phyloP scores from a whole-genome alignment of 257 asterid genomes.

The Solanum neorickii region DNA sequence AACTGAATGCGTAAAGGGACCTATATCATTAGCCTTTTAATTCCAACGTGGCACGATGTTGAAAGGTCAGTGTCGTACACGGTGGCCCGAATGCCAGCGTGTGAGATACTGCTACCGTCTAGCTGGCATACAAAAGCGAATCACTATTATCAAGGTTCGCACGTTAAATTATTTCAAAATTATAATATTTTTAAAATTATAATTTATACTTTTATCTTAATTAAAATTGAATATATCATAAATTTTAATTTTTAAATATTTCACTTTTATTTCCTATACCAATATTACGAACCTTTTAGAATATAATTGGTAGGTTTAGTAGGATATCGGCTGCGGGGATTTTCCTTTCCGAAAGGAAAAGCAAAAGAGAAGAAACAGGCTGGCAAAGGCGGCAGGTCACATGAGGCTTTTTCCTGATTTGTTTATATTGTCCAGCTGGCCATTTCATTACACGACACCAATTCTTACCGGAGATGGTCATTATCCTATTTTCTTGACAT shows the following conservation, averaged over 20 bases:
- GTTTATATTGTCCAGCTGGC: neutral
- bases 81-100: conserved; percentile 35
- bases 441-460: neutral
- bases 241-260: neutral
- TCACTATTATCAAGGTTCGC: neutral
- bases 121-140: conserved; percentile 23
- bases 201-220: neutral
- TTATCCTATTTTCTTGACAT: neutral
- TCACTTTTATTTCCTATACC: neutral
- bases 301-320: neutral
- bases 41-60: conserved; percentile 19
- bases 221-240: no score
- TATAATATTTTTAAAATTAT: neutral
- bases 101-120: conserved; percentile 11
- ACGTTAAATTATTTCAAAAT: neutral
- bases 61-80: conserved; percentile 43
- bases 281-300: neutral
- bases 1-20: neutral
- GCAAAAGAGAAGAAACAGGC: neutral
- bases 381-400: neutral
- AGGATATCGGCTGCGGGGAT: neutral
- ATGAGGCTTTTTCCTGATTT: neutral
- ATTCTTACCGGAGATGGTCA: neutral
- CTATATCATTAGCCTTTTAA: neutral
- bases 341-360: neutral